Conservation (phyloP, 768 basidiomycete genomes). For the Cubamyces lactineus region DNA sequence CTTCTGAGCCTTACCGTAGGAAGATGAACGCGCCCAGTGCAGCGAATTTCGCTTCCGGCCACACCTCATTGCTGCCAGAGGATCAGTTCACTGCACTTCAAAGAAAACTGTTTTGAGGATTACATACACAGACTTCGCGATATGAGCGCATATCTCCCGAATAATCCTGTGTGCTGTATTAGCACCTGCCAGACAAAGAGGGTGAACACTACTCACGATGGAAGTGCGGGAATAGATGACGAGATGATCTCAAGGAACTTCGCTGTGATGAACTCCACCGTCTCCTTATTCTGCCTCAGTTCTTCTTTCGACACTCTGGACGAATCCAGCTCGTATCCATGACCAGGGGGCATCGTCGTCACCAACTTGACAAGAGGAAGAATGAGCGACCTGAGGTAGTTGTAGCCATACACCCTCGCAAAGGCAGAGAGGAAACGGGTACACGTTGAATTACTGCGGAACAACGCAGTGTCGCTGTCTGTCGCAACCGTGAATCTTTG, state of each 20-base stretch:
- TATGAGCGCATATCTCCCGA: slow-evolving; percentile 84
- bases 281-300: slow-evolving; percentile 65
- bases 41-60: slow-evolving; percentile 81
- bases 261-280: slow-evolving; percentile 72
- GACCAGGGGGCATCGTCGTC: slow-evolving; percentile 68
- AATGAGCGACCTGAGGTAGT: slow-evolving; percentile 82
- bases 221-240: slow-evolving; percentile 68
- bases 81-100: neutral
- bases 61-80: slow-evolving; percentile 54
- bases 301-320: slow-evolving; percentile 59
- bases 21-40: slow-evolving; percentile 93
- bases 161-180: slow-evolving; percentile 59
- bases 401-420: slow-evolving; percentile 88
- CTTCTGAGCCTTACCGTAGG: slow-evolving; percentile 56
- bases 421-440: slow-evolving; percentile 87
- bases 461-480: slow-evolving; percentile 83
- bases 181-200: neutral
- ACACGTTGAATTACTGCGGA: slow-evolving; percentile 86
- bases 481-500: neutral
- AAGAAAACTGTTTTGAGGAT: slow-evolving; percentile 1
- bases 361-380: slow-evolving; percentile 78
- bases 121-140: slow-evolving; percentile 75
- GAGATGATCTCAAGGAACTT: slow-evolving; percentile 77
- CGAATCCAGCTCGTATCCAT: slow-evolving; percentile 81
- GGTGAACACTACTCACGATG: slow-evolving; percentile 57